Evolutionary conservation across 2,329 filamentous ascomycete genomes (phyloP), one percentile per base, ranked within the genome.

Genomic region (Stagonosporopsis vannaccii): DNA sequence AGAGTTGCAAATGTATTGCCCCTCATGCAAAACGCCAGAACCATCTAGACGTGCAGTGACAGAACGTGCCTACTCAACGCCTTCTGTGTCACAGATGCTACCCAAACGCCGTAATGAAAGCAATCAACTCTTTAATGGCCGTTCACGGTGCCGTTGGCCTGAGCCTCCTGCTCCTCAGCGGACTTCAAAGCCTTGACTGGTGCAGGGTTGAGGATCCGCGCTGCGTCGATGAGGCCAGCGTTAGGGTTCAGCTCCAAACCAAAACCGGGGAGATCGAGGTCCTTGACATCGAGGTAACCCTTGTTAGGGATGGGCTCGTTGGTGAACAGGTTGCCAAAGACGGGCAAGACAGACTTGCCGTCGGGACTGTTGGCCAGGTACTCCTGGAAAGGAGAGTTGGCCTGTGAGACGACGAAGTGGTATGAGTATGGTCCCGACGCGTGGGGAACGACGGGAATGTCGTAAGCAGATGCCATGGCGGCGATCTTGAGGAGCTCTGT

Each of bases 381-480:
- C 78, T 97, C 93, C 77, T 97, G 93, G 84, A 97, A 97, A 5
- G 93, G 93, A 13, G 90, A 91, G 79, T 97, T 96, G 61, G 91
- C 87, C 78, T 97, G 93, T 40, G 92, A 96, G 59, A 97, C 89
- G 63, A 97, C 93, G 73, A 96, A 97, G 78, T 97, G 93, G 79
- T 97, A 97, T 70, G 91, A 95, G 80, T 97, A 97, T 3, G 93
- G 91, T 1, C 93, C 93, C 59, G 90, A 95, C 40, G 93, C 93
- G 73, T 97, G 93, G n/a, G 93, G 93, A 13, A 97, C 91, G 15
- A 97, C 92, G 12, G 93, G 93, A 58, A 97, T 90, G 71, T 97
- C 93, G 77, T 97, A 97, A 20, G 93, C 93, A 4, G 92, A 87
- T 4, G 93, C 93, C 86, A 96, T 89, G 50, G 92, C 90, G 15